Base-by-base conservation (phyloP, 495 filamentous ascomycete genomes). In the Penicillium crystallinum region DNA sequence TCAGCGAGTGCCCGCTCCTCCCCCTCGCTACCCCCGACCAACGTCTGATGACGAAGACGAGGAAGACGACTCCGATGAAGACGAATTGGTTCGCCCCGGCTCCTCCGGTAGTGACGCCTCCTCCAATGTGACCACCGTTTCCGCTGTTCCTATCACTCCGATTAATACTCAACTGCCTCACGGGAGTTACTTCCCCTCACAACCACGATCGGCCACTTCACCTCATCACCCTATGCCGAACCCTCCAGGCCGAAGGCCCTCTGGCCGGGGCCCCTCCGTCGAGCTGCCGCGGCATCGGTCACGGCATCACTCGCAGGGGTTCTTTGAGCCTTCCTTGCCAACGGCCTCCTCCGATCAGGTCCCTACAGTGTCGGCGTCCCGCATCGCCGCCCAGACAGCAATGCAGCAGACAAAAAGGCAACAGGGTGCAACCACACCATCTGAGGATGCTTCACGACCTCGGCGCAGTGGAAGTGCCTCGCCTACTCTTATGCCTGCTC, bases 351-450 rank as follows among this genome's bases (percentile, higher is more conserved):
- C 74, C 57, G 63, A 66, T 22, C 77, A 75, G 64, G 69, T 75
- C 46, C 68, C 46, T 3, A 76, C 76, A 40, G 71, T 89, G 38
- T 83, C 84, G 3, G 88, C 91, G 7, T 92, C 89, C 53, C 83
- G 89, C 62, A 95, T 95, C 58, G 91, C 91, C 17, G 91, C 91
- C 21, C 91, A 97, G 71, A 82, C 91, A 17, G 90, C 90, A 21
- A 91, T 96, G 82, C 87, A 86, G 52, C 79, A 83, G 45, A 80
- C 86, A 25, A 88, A 91, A 62, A 81, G 90, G 22, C 87, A 88
- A 11, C 84, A 85, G 57, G 89, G 83, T 1, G 38, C 51, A 1
- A 73, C 83, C 12, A 82, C 82, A 8, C 72, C 66, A 17, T 74
- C 75, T 51, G 75, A 67, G 46, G 72, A 63, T 45, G 41, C 52